Evolutionary conservation across 164 flowering plant species (phyloP), one percentile per base, ranked within the genome.

Genomic region (Saururus chinensis): DNA sequence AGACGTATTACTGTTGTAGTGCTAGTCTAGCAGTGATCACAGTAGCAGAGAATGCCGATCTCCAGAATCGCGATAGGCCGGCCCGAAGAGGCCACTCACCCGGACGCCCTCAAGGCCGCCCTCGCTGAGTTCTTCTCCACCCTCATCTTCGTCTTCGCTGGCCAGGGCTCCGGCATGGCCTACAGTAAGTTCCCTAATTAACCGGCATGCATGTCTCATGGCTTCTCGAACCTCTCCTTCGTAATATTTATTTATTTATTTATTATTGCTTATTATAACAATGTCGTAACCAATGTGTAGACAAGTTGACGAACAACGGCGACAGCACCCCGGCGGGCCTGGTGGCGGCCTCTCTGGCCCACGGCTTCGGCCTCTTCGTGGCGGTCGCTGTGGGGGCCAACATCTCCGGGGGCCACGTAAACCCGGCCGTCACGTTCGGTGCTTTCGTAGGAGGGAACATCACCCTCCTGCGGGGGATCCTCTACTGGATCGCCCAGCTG

Each of bases 391-490:
- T 75, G 42, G 74, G 68, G 1, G 81, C 81, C 21, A 81, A 81
- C 67, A 81, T 81, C 66, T 81, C 85, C 61, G 82, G 82, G 7
- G 85, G 85, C 9, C 85, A 81, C 49, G 81, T 81, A 24, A 81
- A 81, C 75, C 84, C 84, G 13, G 84, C 84, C 16, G 84, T 81
- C 55, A 81, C 85, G 20, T 81, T 81, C 22, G 85, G 82, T 0
- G 76, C 77, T 49, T 75, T 81, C 54, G 22, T 81, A 0, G 85
- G 85, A 19, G 85, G 85, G 1, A 71, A 77, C 68, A 77, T 79
- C 64, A 52, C 85, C 22, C 73, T 81, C 30, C 64, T 81, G 40
- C 78, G 83, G 1, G 81, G 80, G 11, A 61, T 81, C 57, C 66
- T 79, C 4, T 79, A 79, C 71, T 75, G 77, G 76, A 69, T 81